Evolutionary conservation across 176 grass and related monocot genomes (phyloP), one percentile per base, ranked within the genome.

Genomic region (Aegilops tauschii): DNA sequence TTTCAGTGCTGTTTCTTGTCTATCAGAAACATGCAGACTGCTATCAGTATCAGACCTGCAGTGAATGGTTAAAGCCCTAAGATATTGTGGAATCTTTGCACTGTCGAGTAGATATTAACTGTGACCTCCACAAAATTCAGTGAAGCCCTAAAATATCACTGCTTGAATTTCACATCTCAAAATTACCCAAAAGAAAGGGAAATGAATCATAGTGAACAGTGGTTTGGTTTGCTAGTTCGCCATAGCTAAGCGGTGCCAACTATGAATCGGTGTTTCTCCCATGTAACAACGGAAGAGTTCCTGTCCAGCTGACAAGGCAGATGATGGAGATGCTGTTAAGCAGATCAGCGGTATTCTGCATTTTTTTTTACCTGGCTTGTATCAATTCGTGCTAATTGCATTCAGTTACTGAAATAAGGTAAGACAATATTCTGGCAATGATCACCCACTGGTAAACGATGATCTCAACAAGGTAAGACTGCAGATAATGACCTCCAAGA

Each of bases 1-100:
- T 25, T 25, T 91, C n/a, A 97, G 32, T 95, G 83, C 20, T 91
- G 65, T 83, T 98, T 98, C 37, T 94, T 94, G n/a, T 90, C 85
- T 0, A 42, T 3, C 11, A 90, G 82, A 67, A 90, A 47, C 44
- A 47, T 47, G 44, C 44, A 47, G 12, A 47, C 44, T 25, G 23
- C 23, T 25, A 25, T 25, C 23, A 25, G 23, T 45, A 12, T 10
- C 42, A 12, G 42, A 44, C 42, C 42, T 42, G 39, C 39, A 42
- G 44, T 47, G 44, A 49, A 49, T 49, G 45, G 4, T 49, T 50
- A 50, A 50, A 52, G 49, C 49, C n/a, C 20, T 16, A 47, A 31
- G 37, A 65, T 20, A 25, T 23, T 63, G 11, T 49, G 37, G 17
- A 61, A 47, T 21, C 14, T 52, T 16, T 17, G 49, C 14, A 52